Base-by-base conservation (phyloP, 768 basidiomycete genomes). In the Mycena galericulata region DNA sequence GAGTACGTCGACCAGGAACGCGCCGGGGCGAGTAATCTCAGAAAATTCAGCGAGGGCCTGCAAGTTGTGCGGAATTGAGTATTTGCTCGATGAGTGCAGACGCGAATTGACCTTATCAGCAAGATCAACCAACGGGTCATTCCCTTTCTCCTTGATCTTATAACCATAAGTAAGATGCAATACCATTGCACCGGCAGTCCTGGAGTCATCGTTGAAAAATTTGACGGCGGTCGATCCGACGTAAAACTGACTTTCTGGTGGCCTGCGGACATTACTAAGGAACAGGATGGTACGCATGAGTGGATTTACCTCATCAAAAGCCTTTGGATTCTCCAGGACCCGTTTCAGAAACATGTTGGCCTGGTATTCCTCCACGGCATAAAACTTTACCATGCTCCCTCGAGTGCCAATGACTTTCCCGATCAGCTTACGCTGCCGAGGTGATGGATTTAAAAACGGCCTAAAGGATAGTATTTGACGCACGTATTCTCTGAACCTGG, bases 1-100 rank as follows among this genome's bases (percentile, higher is more conserved):
- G 12, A 89, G 72, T 12, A 87, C 72, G 60, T 89, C 86, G 22
- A 90, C 88, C 49, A 85, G 65, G 63, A 81, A 85, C 3, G 76
- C 81, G 12, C 83, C 83, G 27, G 84, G 87, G 6, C 84, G 81
- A 0, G 81, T 81, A 18, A 79, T 76, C 9, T 78, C 70, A 0
- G 81, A 80, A 58, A 83, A 83, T 70, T 83, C 80, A 20, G 79
- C 77, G 2, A 79, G 79, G 0, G 81, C 82, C 55, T 73, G n/a
- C 8, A 14, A 41, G 36, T 27, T 5, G 32, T 54, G 14, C 20
- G 4, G 24, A 27, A n/a, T n/a, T 49, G 29, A 49, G 14, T 34
- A 9, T 58, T 15, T 2, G 26, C 36, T 36, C 32, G 20, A 20
- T 50, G 14, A 2, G 17, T n/a, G 18, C 2, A 20, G 26, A 40